phyloP scores from a whole-genome alignment of 2,329 filamentous ascomycete species.

The Exophiala sp. region DNA sequence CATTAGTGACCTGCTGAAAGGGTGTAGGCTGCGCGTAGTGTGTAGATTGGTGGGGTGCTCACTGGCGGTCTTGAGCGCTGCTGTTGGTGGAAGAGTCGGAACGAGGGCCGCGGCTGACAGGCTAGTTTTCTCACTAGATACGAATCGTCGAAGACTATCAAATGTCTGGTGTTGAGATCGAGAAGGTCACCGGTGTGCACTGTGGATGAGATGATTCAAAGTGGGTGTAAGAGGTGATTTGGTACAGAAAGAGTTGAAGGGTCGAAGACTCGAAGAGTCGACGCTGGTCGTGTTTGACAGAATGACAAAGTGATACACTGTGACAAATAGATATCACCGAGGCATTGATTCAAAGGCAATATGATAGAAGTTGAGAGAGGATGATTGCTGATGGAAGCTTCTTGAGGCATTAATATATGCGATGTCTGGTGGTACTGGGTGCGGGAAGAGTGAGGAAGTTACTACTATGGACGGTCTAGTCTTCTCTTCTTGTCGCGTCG shows the following conservation, averaged over 20 bases:
- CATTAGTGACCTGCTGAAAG: neutral
- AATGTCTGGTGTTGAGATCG: neutral
- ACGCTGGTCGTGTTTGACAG: neutral
- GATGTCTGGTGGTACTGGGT: neutral
- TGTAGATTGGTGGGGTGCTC: conserved; percentile 1
- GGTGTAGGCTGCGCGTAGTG: neutral
- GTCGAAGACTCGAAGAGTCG: neutral
- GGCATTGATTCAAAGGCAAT: neutral
- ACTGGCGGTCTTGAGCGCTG: neutral
- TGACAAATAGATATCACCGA: neutral
- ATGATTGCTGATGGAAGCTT: neutral
- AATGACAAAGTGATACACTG: neutral
- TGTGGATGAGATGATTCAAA: no score
- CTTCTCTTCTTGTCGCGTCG: no score
- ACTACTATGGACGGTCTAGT: no score
- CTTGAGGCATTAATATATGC: conserved; percentile 2
- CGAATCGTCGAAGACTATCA: neutral
- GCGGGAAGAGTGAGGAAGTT: neutral
- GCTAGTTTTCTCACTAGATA: neutral
- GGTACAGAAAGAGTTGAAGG: neutral
- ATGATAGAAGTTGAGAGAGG: neutral
- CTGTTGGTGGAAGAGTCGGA: conserved; percentile 5
- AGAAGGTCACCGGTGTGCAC: neutral
- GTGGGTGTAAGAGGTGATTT: neutral
- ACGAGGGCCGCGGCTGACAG: neutral